Percentiles rank a stretch among this genome's conserved stretches.
These are phyloP conservation scores for Salmacisia buchloeana DNA, from an alignment of 1,284 basidiomycete species.

Conservation along the genomic window DNA sequence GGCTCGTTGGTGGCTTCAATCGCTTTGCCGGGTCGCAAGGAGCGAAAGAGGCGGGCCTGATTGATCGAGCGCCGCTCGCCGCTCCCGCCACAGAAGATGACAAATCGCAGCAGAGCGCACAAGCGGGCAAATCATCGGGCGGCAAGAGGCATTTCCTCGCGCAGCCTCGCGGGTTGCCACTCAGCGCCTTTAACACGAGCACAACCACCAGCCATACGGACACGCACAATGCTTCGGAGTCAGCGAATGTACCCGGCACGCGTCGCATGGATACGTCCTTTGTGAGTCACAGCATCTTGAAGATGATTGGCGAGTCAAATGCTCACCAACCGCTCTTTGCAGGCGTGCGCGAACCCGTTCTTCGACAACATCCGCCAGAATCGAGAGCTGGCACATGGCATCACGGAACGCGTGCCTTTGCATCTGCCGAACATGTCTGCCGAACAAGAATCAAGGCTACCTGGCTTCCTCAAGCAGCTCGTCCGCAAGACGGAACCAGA, in stretches of 20 bases:
- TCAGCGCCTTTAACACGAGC: not conserved
- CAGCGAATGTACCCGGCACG: too few relatives aligned
- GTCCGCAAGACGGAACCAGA: constrained; percentile 56
- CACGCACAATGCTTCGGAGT: too few relatives aligned
- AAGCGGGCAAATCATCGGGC: not conserved
- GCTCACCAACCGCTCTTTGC: not conserved
- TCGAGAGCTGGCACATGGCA: constrained; percentile 74
- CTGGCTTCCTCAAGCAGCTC: constrained; percentile 73
- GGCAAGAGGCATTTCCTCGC: constrained; percentile 23
- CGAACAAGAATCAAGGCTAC: constrained; percentile 57
- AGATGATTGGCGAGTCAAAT: constrained; percentile 10
- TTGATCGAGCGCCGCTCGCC: not conserved
- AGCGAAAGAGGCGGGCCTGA: not conserved
- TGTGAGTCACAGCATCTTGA: not conserved
- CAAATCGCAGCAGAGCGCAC: not conserved
- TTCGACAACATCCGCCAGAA: constrained; percentile 93
- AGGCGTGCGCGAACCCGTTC: constrained; percentile 51
- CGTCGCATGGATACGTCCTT: not conserved
- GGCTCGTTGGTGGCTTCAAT: constrained; percentile 47
- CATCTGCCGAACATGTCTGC: constrained; percentile 27
- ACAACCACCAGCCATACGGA: not conserved
- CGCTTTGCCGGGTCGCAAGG: constrained; percentile 10
- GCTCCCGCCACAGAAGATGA: not conserved
- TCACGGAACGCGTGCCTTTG: constrained; percentile 51
- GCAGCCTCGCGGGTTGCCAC: constrained; percentile 27